Evolutionary conservation across 345 rosid species (phyloP), one percentile per base, ranked within the genome.

Genomic region (Lepidium sativum): DNA sequence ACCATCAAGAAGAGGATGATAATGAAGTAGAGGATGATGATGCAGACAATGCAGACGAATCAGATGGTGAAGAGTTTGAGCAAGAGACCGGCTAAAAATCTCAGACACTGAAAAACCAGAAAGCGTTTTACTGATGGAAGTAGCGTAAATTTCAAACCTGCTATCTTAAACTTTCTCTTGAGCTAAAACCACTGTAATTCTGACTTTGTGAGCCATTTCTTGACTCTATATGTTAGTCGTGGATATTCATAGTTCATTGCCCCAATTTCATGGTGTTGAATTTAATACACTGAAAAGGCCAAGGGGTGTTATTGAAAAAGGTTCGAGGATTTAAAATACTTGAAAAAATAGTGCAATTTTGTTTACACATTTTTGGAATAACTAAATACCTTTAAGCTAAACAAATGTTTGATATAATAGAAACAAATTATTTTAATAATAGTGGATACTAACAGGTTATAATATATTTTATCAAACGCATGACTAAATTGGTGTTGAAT

Each of bases 41-140:
- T 69, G 87, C 84, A 34, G 97, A 92, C 65, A 84, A 89, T 80
- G 98, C 81, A 3, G 99, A 94, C 48, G 96, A 86, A 72, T 94
- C 99, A 1, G 97, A 90, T 44, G 97, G 85, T 12, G 96, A 94
- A 67, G 96, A 88, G 53, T 94, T 94, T 68, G 99, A 90, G 79
- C 97, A 90, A 74, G 99, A 90, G 82, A 86, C 96, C 16, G 82
- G 82, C 6, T 75, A 43, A 51, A 11, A 9, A 29, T 40, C 65
- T 18, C 0, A 20, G 10, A 39, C n/a, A 18, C 40, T 20, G 11
- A 10, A 45, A 25, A 11, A 33, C 18, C 17, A 13, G 42, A 29
- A 27, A 9, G 0, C 18, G 42, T 21, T n/a, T 53, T 40, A 1
- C 4, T 31, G 12, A 33, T 40, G 35, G 12, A 4, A 15, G 6